A percentile compares a stretch with the other conserved stretches of the same genome.
Conservation (phyloP, 257 asterid species). For the Ilex asprella region DNA sequence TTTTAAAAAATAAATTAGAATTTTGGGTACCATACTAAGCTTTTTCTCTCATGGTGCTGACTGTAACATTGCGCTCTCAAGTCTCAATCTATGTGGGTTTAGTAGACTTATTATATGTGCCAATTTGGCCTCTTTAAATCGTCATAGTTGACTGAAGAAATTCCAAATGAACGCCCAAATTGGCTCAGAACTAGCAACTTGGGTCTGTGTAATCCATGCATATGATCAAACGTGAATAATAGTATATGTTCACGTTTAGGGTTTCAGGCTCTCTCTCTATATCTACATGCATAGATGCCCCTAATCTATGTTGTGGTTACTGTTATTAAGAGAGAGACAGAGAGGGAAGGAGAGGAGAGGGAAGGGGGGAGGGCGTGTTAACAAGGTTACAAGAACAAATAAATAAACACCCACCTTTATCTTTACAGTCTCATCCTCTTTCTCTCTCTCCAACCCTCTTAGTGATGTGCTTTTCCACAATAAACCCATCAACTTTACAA, state of each 20-base stretch:
- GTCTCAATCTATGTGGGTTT: slow-evolving; percentile 4
- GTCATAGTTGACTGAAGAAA: too few relatives aligned
- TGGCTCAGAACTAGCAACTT: too few relatives aligned
- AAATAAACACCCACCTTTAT: slow-evolving; percentile 17
- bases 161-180: too few relatives aligned
- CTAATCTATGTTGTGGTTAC: background rate
- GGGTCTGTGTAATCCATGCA: slow-evolving; percentile 1
- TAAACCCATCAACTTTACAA: slow-evolving; percentile 25
- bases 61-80: background rate
- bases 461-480: slow-evolving; percentile 22
- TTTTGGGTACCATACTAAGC: too few relatives aligned
- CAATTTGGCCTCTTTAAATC: too few relatives aligned
- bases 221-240: background rate
- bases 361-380: background rate
- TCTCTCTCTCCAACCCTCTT: slow-evolving; percentile 4
- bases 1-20: too few relatives aligned
- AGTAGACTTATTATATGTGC: too few relatives aligned
- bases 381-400: background rate
- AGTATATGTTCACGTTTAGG: background rate
- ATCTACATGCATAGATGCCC: background rate
- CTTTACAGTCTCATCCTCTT: slow-evolving; percentile 13
- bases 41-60: too few relatives aligned
- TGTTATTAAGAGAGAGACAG: too few relatives aligned
- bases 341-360: too few relatives aligned
- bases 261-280: background rate